phyloP scores from a whole-genome alignment of 441 rosid genomes.

The Mallotus repandus region DNA sequence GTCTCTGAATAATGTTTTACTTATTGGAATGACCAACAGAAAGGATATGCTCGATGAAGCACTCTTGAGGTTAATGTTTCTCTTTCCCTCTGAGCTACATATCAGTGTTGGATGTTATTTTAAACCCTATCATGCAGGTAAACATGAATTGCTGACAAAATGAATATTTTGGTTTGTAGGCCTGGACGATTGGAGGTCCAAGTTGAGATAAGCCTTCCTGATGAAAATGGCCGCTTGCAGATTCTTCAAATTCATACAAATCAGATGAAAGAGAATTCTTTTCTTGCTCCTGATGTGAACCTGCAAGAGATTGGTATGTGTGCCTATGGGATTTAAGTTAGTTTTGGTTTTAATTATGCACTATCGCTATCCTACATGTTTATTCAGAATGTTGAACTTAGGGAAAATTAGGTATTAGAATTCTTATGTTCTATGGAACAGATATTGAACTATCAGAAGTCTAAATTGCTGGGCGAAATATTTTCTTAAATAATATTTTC shows the following conservation, averaged over 20 bases:
- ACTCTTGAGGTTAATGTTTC: conserved; percentile 70
- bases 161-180: conserved; percentile 39
- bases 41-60: conserved; percentile 99
- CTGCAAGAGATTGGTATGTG: conserved; percentile 90
- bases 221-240: conserved; percentile 95
- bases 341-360: not conserved
- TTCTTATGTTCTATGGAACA: not conserved
- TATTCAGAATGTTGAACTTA: not conserved
- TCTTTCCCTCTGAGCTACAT: conserved; percentile 16
- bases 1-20: conserved; percentile 94
- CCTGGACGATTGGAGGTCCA: conserved; percentile 99
- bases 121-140: conserved; percentile 3
- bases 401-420: too few relatives aligned
- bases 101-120: not conserved
- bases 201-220: conserved; percentile 99
- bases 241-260: conserved; percentile 97
- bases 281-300: conserved; percentile 80
- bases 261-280: conserved; percentile 98
- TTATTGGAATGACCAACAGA: conserved; percentile 99
- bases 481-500: not conserved
- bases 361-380: not conserved
- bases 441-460: not conserved
- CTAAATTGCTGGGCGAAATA: not conserved
- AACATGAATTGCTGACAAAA: conserved; percentile 6
- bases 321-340: conserved; percentile 1